A percentile compares a stretch with the other conserved stretches of the same genome.
Evolutionary conservation across 78 protist species (phyloP).

Genomic region (Monocercomonoides exilis): DNA sequence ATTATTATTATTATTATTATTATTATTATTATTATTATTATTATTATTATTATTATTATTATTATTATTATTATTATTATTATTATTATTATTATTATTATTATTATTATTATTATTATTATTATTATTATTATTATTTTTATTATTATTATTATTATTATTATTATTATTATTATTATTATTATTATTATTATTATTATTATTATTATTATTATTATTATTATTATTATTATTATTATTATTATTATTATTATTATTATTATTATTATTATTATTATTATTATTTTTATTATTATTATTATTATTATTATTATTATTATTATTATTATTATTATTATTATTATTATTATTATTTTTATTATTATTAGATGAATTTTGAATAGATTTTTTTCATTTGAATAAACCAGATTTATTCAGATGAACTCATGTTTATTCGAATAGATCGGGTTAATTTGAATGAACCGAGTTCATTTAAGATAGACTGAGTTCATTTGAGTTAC

Average conservation of each 20-base stretch:
- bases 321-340: not conserved
- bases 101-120: not conserved
- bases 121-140: not conserved
- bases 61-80: not conserved
- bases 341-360: not conserved
- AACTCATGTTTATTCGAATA: no score
- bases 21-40: not conserved
- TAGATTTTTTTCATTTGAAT: no score
- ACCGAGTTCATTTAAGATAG: no score
- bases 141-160: not conserved
- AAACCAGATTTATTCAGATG: no score
- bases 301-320: conserved; percentile 1
- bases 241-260: not conserved
- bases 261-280: not conserved
- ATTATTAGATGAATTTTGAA: no score
- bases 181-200: not conserved
- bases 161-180: not conserved
- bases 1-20: not conserved
- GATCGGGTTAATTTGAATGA: no score
- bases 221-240: not conserved
- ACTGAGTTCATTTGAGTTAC: no score
- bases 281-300: not conserved
- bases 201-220: not conserved
- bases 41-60: not conserved
- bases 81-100: not conserved